Evolutionary conservation across 768 basidiomycete genomes (phyloP).

Genomic region (Serendipita sp.): DNA sequence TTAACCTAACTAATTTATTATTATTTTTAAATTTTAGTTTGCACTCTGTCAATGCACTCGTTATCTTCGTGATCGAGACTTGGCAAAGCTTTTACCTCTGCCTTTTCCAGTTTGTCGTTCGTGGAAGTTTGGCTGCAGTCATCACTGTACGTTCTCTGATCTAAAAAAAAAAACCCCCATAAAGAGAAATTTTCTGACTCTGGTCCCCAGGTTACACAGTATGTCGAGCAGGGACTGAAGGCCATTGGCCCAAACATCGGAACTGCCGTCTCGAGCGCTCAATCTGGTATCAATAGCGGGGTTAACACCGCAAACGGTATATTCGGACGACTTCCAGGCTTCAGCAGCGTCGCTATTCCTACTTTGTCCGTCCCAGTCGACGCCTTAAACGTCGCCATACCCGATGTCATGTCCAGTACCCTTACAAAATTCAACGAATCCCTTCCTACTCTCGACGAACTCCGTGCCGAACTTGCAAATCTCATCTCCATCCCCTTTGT

Average conservation of each 20-base stretch:
- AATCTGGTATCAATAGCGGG: conserved; percentile 46
- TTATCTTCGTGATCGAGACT: conserved; percentile 81
- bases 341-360: conserved; percentile 59
- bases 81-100: conserved; percentile 90
- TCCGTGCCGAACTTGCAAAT: conserved; percentile 49
- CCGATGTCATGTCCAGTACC: conserved; percentile 54
- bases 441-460: conserved; percentile 58
- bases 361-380: conserved; percentile 41
- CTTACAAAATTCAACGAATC: conserved; percentile 65
- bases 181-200: conserved; percentile 29
- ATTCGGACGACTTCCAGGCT: conserved; percentile 43
- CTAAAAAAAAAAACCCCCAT: conserved; percentile 57
- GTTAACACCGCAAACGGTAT: conserved; percentile 43
- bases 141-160: conserved; percentile 33
- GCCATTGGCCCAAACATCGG: conserved; percentile 24
- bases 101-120: conserved; percentile 77
- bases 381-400: conserved; percentile 58
- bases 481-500: conserved; percentile 80
- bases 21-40: background rate
- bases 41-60: conserved; percentile 51
- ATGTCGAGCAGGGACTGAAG: background rate
- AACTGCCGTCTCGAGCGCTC: conserved; percentile 48
- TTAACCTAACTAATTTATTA: background rate
- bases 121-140: conserved; percentile 61
- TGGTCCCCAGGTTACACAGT: background rate